Conservation (phyloP, 2,329 filamentous ascomycete species). For the Colletotrichum euphorbiae region DNA sequence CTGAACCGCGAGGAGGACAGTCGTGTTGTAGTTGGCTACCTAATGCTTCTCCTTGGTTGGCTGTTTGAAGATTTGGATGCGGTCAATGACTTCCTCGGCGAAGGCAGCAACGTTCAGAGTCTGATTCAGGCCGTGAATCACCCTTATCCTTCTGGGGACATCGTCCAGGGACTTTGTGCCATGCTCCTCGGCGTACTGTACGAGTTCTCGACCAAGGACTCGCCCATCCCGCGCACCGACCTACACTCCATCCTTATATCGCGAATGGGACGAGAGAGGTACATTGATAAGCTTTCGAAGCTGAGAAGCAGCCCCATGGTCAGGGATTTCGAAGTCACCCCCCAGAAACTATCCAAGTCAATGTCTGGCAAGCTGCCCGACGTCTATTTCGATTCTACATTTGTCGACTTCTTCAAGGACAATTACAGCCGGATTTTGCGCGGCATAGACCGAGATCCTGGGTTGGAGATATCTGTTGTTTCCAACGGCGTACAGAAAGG, state of each 20-base stretch:
- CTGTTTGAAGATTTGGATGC: conserved; percentile 92
- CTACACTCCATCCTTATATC: conserved; percentile 82
- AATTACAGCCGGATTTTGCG: conserved; percentile 89
- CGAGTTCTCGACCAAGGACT: conserved; percentile 98
- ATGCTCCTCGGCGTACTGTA: conserved; percentile 90
- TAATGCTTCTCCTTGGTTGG: conserved; percentile 91
- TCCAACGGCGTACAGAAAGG: conserved; percentile 86
- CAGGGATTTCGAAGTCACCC: conserved; percentile 89
- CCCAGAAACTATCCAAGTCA: conserved; percentile 71
- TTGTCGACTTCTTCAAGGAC: conserved; percentile 95
- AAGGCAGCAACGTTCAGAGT: conserved; percentile 92
- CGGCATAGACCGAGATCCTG: conserved; percentile 91
- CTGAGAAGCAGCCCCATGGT: conserved; percentile 82
- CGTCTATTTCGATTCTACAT: conserved; percentile 86
- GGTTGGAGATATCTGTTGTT: conserved; percentile 84
- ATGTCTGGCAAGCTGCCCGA: conserved; percentile 71
- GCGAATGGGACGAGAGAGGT: conserved; percentile 85
- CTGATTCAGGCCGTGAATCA: conserved; percentile 79
- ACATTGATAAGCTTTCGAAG: conserved; percentile 82
- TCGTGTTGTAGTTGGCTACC: conserved; percentile 82
- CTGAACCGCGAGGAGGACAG: conserved; percentile 82
- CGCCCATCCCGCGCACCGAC: conserved; percentile 84
- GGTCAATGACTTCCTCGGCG: conserved; percentile 91
- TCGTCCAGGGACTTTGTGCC: conserved; percentile 86
- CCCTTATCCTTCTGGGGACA: conserved; percentile 67